phyloP scores from a whole-genome alignment of 345 rosid genomes.

The Eucalyptus decipiens region DNA sequence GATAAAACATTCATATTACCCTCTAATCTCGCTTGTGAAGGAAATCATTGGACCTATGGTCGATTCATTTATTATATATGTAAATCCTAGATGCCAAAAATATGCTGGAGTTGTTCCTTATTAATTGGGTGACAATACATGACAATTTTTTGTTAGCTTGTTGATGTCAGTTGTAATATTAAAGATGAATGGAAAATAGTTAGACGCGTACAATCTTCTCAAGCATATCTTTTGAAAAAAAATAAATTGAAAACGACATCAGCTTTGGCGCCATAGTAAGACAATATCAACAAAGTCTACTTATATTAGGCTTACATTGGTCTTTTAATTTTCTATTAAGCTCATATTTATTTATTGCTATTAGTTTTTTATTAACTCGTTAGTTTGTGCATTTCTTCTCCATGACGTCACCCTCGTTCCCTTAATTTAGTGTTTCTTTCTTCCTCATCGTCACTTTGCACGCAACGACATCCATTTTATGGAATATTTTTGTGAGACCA shows the following conservation, averaged over 20 bases:
- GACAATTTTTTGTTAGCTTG: background rate
- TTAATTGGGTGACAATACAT: background rate
- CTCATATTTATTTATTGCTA: background rate
- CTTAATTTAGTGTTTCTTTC: background rate
- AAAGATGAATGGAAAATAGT: background rate
- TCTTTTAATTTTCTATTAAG: background rate
- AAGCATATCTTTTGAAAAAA: background rate
- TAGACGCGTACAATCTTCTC: background rate
- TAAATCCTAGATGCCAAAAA: background rate
- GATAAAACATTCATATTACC: background rate
- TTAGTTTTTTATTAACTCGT: background rate
- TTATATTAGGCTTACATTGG: background rate
- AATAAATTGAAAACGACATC: background rate
- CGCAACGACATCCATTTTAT: background rate
- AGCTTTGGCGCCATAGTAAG: background rate
- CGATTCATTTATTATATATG: background rate
- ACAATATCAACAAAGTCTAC: background rate
- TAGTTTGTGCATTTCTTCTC: background rate
- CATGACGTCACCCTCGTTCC: background rate
- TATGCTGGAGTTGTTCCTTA: background rate
- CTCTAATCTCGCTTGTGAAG: background rate
- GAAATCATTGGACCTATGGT: background rate
- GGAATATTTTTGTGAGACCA: background rate
- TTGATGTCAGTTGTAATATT: background rate
- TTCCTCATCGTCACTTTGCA: background rate